These are phyloP conservation scores for Anisodus tanguticus DNA, from an alignment of 257 asterid species.

Conservation along the genomic window DNA sequence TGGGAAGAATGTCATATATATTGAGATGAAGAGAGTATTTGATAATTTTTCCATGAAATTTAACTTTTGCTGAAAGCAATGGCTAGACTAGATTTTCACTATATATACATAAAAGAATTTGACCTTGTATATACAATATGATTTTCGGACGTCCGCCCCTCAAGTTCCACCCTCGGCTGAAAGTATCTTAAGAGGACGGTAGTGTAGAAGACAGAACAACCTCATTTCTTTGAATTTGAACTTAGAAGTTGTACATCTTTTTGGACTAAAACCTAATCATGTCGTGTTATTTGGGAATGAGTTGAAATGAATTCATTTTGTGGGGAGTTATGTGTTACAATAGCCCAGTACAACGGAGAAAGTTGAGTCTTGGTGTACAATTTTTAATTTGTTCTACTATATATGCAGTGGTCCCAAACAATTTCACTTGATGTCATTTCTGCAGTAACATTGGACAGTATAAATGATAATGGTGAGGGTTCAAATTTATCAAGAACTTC, in stretches of 20 bases:
- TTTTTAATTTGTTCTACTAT: not conserved
- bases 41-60: not conserved
- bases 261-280: not conserved
- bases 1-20: not conserved
- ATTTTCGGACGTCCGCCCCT: too few species aligned
- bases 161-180: too few species aligned
- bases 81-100: too few species aligned
- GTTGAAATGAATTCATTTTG: not conserved
- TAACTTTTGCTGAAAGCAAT: not conserved
- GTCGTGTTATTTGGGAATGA: not conserved
- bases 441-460: constrained; percentile 40
- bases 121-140: too few species aligned
- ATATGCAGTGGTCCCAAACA: not conserved
- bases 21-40: not conserved
- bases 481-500: constrained; percentile 35
- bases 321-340: not conserved
- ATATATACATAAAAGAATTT: too few species aligned
- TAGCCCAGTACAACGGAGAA: too few species aligned
- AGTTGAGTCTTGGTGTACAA: not conserved
- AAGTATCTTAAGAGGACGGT: too few species aligned
- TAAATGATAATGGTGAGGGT: constrained; percentile 28
- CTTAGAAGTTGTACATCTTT: not conserved
- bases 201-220: too few species aligned
- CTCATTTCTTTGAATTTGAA: too few species aligned
- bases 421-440: constrained; percentile 8